Conservation (phyloP, 2,329 filamentous ascomycete genomes). For the Alternaria brassicicola region DNA sequence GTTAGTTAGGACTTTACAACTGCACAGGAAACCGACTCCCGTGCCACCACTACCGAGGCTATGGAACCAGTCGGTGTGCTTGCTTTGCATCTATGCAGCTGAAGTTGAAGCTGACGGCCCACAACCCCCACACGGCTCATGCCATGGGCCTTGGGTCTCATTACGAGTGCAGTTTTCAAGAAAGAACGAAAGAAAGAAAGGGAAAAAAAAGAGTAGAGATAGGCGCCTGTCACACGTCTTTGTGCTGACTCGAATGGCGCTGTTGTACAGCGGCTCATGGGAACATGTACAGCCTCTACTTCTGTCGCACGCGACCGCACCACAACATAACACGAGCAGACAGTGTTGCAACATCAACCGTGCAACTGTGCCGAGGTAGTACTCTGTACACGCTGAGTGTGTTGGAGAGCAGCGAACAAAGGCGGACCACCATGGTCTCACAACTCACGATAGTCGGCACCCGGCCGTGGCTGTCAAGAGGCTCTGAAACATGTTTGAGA, state of each 20-base stretch:
- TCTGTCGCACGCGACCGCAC: slow-evolving; percentile 5
- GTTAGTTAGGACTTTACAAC: neutral
- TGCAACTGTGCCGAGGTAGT: slow-evolving; percentile 19
- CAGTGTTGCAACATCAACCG: slow-evolving; percentile 18
- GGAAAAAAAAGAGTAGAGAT: slow-evolving; percentile 12
- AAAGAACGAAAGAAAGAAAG: slow-evolving; percentile 3
- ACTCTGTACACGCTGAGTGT: slow-evolving; percentile 8
- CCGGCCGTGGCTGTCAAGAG: slow-evolving; percentile 6
- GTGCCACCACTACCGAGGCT: slow-evolving; percentile 6
- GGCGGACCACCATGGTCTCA: slow-evolving; percentile 17
- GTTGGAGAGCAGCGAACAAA: slow-evolving; percentile 8
- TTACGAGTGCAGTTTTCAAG: neutral
- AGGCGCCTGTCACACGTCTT: slow-evolving; percentile 18
- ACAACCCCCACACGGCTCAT: slow-evolving; percentile 12
- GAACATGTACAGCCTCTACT: slow-evolving; percentile 8
- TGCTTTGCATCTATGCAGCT: slow-evolving; percentile 13
- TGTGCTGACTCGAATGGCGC: slow-evolving; percentile 8
- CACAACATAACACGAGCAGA: slow-evolving; percentile 6
- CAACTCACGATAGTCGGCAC: slow-evolving; percentile 14
- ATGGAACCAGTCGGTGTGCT: slow-evolving; percentile 17
- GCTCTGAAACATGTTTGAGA: slow-evolving; percentile 21
- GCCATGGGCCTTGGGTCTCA: neutral
- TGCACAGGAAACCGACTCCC: neutral
- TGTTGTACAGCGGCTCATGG: slow-evolving; percentile 22
- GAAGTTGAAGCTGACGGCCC: slow-evolving; percentile 1